These are phyloP conservation scores for Cryphonectria carpinicola DNA, from an alignment of 2,329 filamentous ascomycete genomes.

Conservation along the genomic window DNA sequence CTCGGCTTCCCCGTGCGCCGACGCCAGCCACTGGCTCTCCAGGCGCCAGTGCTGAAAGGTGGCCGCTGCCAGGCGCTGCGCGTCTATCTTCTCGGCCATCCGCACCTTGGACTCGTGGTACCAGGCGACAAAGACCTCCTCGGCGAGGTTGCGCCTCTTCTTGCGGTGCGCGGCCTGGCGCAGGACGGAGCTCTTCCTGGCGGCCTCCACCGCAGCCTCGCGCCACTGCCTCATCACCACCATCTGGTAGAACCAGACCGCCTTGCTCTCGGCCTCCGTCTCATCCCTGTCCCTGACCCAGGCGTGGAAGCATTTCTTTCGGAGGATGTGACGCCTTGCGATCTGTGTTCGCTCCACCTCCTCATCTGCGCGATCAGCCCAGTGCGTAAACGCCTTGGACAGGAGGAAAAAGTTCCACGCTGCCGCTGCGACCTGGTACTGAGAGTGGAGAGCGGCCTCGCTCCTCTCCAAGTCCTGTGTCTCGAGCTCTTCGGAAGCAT, in stretches of 20 bases:
- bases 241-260: constrained; percentile 40
- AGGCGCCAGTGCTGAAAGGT: constrained; percentile 33
- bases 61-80: constrained; percentile 20
- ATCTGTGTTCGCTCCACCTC: constrained; percentile 68
- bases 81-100: constrained; percentile 32
- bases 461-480: constrained; percentile 29
- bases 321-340: constrained; percentile 72
- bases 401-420: constrained; percentile 67
- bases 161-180: constrained; percentile 36
- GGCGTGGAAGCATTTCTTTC: constrained; percentile 68
- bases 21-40: constrained; percentile 24
- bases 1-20: constrained; percentile 25
- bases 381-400: constrained; percentile 68
- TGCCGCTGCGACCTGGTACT: constrained; percentile 51
- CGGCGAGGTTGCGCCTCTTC: constrained; percentile 37
- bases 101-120: constrained; percentile 34
- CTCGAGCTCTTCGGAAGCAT: constrained; percentile 25
- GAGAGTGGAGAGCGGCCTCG: constrained; percentile 23
- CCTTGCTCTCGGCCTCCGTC: constrained; percentile 58
- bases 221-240: constrained; percentile 37
- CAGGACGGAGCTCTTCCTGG: constrained; percentile 31
- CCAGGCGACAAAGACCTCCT: constrained; percentile 39
- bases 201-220: constrained; percentile 29
- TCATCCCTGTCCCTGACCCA: constrained; percentile 61
- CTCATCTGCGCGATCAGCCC: constrained; percentile 67